Percentiles rank a stretch among this genome's conserved stretches.
phyloP scores from a whole-genome alignment of 2,329 filamentous ascomycete species.

The Microdochium nivale region DNA sequence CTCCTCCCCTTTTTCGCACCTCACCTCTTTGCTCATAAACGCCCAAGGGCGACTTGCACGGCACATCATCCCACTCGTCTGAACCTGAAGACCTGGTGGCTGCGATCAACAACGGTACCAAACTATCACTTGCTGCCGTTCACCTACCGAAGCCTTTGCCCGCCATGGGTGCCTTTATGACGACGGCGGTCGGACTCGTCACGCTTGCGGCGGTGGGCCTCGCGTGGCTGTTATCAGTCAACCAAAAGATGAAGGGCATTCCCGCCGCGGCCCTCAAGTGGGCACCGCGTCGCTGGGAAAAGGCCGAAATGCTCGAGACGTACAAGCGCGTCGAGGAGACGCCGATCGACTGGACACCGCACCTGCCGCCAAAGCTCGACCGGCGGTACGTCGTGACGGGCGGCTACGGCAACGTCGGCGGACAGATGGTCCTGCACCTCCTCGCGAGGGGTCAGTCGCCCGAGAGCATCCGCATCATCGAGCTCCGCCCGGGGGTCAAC shows the following conservation, averaged over 20 bases:
- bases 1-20: too few species aligned
- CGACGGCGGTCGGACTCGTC: background rate
- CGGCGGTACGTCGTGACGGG: constrained; percentile 36
- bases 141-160: too few species aligned
- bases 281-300: constrained; percentile 22
- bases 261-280: background rate
- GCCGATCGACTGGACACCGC: constrained; percentile 27
- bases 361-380: constrained; percentile 29
- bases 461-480: constrained; percentile 42
- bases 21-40: too few species aligned
- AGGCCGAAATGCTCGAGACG: constrained; percentile 21
- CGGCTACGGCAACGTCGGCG: constrained; percentile 43
- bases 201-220: background rate
- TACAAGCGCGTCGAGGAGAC: constrained; percentile 24
- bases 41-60: too few species aligned
- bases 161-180: background rate
- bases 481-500: constrained; percentile 35
- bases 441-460: constrained; percentile 42
- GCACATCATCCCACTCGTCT: too few species aligned
- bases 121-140: too few species aligned
- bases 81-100: too few species aligned
- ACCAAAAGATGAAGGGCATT: background rate
- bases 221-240: background rate
- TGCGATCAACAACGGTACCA: too few species aligned
- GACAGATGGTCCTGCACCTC: constrained; percentile 44